A percentile compares a stretch with the other conserved stretches of the same genome.
Evolutionary conservation across 345 rosid genomes (phyloP).

Genomic region (Sisymbrium irio): DNA sequence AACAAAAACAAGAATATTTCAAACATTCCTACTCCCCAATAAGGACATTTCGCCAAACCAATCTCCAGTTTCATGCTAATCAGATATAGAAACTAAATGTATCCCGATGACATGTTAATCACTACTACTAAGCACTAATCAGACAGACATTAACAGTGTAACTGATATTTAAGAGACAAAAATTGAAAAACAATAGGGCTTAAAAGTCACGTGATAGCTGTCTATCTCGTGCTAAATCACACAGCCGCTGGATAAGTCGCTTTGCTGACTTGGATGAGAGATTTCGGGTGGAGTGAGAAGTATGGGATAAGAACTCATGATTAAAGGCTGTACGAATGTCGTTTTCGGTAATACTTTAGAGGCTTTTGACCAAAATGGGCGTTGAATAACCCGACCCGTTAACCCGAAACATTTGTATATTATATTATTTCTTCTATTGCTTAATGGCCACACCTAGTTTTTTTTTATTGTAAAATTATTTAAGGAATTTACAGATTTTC

Average conservation of each 20-base stretch:
- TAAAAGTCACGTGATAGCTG: slow-evolving; percentile 29
- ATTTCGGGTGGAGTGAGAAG: slow-evolving; percentile 26
- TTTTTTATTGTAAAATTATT: neutral
- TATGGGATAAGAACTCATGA: slow-evolving; percentile 9
- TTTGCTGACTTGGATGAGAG: slow-evolving; percentile 9
- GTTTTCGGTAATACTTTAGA: slow-evolving; percentile 36
- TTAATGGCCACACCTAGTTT: neutral
- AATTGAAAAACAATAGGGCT: neutral
- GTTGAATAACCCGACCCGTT: slow-evolving; percentile 41
- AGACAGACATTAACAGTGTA: slow-evolving; percentile 8
- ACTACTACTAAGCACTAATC: neutral
- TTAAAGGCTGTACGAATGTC: slow-evolving; percentile 38
- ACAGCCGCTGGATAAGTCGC: slow-evolving; percentile 31
- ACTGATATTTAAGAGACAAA: neutral
- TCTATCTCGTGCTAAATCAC: neutral
- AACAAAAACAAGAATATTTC: neutral
- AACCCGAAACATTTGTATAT: slow-evolving; percentile 3
- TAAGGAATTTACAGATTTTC: neutral
- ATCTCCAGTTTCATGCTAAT: neutral
- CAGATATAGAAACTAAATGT: neutral
- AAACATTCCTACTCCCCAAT: neutral
- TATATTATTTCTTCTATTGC: neutral
- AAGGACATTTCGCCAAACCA: neutral
- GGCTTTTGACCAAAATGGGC: slow-evolving; percentile 40
- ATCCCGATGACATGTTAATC: slow-evolving; percentile 6